phyloP scores from a whole-genome alignment of 208 protist species.

The Naegleria lovaniensis region DNA sequence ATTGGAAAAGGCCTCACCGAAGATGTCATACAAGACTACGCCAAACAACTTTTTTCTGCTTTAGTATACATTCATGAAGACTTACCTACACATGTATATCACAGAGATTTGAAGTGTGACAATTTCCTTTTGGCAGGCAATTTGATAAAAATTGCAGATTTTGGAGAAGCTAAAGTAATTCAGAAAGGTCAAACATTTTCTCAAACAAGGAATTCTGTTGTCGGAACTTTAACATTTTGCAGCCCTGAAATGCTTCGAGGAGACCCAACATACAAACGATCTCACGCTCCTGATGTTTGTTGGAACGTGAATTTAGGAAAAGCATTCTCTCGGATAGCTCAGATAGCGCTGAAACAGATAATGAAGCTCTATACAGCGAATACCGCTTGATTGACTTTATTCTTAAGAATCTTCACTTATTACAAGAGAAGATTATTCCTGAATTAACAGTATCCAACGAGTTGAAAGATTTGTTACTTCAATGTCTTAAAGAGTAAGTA shows the following conservation, averaged over 20 bases:
- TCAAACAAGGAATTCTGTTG: neutral
- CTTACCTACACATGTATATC: conserved; percentile 35
- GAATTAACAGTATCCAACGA: neutral
- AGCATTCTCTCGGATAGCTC: neutral
- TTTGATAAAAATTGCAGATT: conserved; percentile 50
- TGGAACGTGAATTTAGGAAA: neutral
- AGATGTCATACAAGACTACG: neutral
- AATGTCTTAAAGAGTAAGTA: neutral
- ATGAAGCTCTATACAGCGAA: neutral
- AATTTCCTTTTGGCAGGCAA: conserved; percentile 72
- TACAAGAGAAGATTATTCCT: neutral
- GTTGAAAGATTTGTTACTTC: neutral
- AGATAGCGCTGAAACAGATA: neutral
- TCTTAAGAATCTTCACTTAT: neutral
- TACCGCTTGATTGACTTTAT: neutral
- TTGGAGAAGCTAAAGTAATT: conserved; percentile 17
- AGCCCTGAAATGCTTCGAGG: neutral
- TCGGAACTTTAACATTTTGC: neutral
- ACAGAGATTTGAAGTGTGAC: conserved; percentile 61
- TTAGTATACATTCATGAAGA: neutral
- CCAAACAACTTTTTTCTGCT: neutral
- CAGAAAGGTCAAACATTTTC: neutral
- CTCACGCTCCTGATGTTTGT: neutral
- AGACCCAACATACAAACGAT: neutral
- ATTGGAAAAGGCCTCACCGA: neutral